A percentile compares a stretch with the other conserved stretches of the same genome.
These are phyloP conservation scores for Cruciata laevipes DNA, from an alignment of 257 asterid species.

Conservation along the genomic window DNA sequence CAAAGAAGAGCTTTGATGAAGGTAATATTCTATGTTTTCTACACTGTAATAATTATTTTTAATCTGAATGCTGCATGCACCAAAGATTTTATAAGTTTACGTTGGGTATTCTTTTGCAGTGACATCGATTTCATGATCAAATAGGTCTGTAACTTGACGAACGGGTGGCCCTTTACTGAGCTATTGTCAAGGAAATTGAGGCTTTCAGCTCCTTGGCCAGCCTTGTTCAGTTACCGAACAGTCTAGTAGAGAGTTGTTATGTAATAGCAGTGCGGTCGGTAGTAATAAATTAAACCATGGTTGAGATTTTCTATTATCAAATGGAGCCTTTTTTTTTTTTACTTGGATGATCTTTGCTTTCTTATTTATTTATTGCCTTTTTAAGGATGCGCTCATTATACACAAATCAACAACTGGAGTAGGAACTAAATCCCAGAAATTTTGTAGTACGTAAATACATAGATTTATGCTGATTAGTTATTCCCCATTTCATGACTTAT, in stretches of 20 bases:
- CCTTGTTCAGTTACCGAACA: not conserved
- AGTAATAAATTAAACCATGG: not conserved
- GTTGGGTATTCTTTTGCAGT: no score
- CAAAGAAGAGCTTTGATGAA: constrained; percentile 63
- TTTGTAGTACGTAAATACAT: no score
- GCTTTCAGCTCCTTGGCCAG: not conserved
- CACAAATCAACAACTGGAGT: no score
- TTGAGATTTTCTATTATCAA: not conserved
- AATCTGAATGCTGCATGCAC: not conserved
- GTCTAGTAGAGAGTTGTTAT: not conserved
- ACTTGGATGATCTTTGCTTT: no score
- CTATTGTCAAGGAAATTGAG: not conserved
- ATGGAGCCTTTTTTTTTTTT: not conserved
- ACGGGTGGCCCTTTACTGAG: not conserved
- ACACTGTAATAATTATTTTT: not conserved
- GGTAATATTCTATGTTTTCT: constrained; percentile 7
- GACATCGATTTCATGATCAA: not conserved
- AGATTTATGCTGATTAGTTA: no score
- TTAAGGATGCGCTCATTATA: no score
- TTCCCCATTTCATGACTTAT: no score
- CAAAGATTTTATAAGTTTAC: no score
- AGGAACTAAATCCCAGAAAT: no score
- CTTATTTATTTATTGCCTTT: not conserved
- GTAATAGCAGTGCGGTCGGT: not conserved
- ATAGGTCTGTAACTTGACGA: not conserved